Evolutionary conservation across 768 basidiomycete genomes (phyloP).

Genomic region (Rhizopogon vulgaris): DNA sequence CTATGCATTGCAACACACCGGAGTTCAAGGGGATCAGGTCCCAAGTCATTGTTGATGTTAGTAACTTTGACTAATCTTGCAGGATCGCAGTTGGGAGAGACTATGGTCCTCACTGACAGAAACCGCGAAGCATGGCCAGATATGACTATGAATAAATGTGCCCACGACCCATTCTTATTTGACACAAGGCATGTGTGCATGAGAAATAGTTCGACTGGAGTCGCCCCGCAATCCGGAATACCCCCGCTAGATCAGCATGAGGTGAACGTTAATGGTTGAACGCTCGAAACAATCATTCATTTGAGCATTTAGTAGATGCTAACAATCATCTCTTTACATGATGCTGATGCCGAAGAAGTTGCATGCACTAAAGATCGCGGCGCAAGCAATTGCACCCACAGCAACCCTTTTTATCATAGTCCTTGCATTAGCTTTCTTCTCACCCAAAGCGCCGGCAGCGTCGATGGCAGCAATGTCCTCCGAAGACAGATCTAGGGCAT

Average conservation of each 20-base stretch:
- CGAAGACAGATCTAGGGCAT: conserved; percentile 26
- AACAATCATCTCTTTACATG: neutral
- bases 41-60: conserved; percentile 52
- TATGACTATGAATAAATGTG: neutral
- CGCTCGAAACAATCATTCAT: neutral
- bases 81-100: neutral
- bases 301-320: neutral
- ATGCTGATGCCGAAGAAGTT: neutral
- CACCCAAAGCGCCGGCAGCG: conserved; percentile 36
- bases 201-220: neutral
- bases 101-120: too few relatives aligned
- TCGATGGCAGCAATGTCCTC: conserved; percentile 50
- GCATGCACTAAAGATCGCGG: neutral
- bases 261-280: too few relatives aligned
- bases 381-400: neutral
- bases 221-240: too few relatives aligned
- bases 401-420: neutral
- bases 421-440: neutral
- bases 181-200: neutral
- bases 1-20: conserved; percentile 28
- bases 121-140: neutral
- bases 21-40: conserved; percentile 51
- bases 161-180: neutral
- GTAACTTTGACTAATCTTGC: neutral
- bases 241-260: too few relatives aligned